phyloP scores from a whole-genome alignment of 164 flowering plant species.

The Tinospora cordifolia region DNA sequence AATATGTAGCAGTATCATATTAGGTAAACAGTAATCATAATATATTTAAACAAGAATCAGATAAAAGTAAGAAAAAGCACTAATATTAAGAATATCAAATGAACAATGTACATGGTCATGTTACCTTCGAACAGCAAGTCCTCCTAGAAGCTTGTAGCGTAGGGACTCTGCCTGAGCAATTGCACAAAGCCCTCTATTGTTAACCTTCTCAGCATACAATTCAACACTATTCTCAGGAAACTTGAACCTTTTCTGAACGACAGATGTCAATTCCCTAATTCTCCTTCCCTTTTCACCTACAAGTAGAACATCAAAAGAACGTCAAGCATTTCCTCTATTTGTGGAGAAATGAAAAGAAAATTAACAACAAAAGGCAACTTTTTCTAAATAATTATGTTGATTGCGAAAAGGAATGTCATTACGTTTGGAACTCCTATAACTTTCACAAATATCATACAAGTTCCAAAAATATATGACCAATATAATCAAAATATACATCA shows the following conservation, averaged over 20 bases:
- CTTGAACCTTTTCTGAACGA: conserved; percentile 66
- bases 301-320: neutral
- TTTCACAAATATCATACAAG: too few species aligned
- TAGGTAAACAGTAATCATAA: too few species aligned
- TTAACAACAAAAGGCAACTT: too few species aligned
- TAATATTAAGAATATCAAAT: neutral
- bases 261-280: conserved; percentile 56
- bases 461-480: too few species aligned
- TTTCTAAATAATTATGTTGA: too few species aligned
- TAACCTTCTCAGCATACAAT: conserved; percentile 53
- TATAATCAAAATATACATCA: too few species aligned
- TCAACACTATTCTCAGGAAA: conserved; percentile 68
- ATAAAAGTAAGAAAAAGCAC: neutral
- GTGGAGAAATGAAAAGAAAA: too few species aligned
- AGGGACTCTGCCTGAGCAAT: conserved; percentile 30
- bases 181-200: conserved; percentile 26
- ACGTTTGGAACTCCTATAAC: too few species aligned
- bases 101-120: neutral
- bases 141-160: conserved; percentile 28
- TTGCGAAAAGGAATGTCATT: too few species aligned
- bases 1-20: too few species aligned
- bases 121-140: conserved; percentile 27
- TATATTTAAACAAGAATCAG: too few species aligned
- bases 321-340: too few species aligned
- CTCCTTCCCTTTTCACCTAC: conserved; percentile 68